Conservation (phyloP, 805 yeast genomes). For the Monosporozyma servazzii region DNA sequence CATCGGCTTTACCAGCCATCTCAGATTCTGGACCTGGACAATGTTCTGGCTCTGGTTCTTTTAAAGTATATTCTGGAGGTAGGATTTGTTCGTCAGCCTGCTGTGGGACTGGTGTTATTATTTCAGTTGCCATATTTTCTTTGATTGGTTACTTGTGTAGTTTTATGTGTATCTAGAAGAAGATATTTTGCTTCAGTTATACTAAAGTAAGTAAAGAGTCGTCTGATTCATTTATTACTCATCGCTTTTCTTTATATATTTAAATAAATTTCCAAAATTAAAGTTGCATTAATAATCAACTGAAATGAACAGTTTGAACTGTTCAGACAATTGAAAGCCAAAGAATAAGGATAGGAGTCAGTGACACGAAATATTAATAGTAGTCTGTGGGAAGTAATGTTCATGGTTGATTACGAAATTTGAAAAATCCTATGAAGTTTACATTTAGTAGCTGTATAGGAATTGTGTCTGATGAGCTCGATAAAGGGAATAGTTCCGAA, state of each 20-base stretch:
- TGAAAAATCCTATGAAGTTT: constrained; percentile 14
- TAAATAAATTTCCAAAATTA: background rate
- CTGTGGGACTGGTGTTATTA: constrained; percentile 3
- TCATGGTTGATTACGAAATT: constrained; percentile 3
- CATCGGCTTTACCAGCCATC: constrained; percentile 85
- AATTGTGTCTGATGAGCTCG: background rate
- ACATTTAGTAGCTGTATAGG: background rate
- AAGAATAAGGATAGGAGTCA: background rate
- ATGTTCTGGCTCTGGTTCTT: constrained; percentile 87
- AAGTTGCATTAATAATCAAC: constrained; percentile 1
- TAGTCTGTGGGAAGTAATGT: background rate
- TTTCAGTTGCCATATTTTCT: constrained; percentile 7
- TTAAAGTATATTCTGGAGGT: constrained; percentile 28
- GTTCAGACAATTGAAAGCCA: background rate
- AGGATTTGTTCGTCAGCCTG: constrained; percentile 10
- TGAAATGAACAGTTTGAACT: background rate
- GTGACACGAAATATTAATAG: background rate
- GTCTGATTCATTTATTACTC: background rate
- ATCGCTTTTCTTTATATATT: background rate
- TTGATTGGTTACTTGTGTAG: background rate
- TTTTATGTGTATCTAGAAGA: background rate
- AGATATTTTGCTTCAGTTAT: background rate
- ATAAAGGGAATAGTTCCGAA: constrained; percentile 4
- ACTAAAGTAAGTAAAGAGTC: background rate
- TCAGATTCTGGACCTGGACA: constrained; percentile 98